Percentiles rank a stretch among this genome's conserved stretches.
These are phyloP conservation scores for Cordyceps fumosorosea DNA, from an alignment of 2,329 filamentous ascomycete species.

Conservation along the genomic window DNA sequence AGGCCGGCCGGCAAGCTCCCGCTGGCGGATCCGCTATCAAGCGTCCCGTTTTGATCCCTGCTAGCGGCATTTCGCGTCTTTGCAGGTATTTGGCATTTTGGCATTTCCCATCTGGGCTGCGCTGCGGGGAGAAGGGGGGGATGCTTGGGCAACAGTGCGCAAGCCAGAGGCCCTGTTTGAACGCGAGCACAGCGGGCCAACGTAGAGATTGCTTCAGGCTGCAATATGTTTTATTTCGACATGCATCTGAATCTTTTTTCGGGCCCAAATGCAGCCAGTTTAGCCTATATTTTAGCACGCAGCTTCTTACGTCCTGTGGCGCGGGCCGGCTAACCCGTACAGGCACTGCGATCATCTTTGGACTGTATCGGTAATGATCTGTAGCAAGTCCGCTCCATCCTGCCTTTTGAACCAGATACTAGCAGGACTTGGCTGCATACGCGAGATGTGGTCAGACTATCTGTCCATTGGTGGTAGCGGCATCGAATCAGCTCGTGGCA, in stretches of 20 bases:
- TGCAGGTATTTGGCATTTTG: not conserved
- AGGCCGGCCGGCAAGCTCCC: constrained; percentile 1
- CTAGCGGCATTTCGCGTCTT: not conserved
- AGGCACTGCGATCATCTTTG: not conserved
- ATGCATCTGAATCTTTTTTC: too few relatives aligned
- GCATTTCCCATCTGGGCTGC: too few relatives aligned
- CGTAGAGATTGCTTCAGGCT: not conserved
- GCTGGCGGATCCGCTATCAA: constrained; percentile 3
- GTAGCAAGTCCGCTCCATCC: too few relatives aligned
- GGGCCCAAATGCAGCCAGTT: not conserved
- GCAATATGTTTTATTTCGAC: not conserved
- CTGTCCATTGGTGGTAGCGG: not conserved
- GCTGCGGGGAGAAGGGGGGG: too few relatives aligned
- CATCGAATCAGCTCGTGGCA: too few relatives aligned
- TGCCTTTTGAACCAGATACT: not conserved
- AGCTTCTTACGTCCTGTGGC: not conserved
- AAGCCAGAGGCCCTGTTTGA: too few relatives aligned
- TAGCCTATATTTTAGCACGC: not conserved
- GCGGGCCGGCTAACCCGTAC: not conserved
- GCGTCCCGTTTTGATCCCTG: not conserved
- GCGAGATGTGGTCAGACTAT: not conserved
- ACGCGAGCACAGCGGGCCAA: too few relatives aligned
- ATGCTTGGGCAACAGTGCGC: too few relatives aligned
- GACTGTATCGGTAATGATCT: not conserved
- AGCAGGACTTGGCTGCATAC: not conserved